A percentile compares a stretch with the other conserved stretches of the same genome.
These are phyloP conservation scores for Magnolia kwangsiensis DNA, from an alignment of 164 flowering plant species.

Conservation along the genomic window DNA sequence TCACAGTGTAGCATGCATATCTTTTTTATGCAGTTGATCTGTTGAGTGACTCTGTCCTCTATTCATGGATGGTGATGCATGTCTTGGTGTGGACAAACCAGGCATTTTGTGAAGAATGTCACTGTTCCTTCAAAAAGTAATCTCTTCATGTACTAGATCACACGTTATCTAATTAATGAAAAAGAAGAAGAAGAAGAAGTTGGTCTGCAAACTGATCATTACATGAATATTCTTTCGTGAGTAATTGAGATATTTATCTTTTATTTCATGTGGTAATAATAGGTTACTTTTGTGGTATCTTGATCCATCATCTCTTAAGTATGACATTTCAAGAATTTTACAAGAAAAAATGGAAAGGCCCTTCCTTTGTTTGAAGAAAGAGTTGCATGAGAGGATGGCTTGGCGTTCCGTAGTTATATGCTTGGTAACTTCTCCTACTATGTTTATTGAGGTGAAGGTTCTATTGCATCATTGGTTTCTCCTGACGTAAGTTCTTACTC, in stretches of 20 bases:
- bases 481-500: slow-evolving; percentile 45
- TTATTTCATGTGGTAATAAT: slow-evolving; percentile 19
- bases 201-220: background rate
- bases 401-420: slow-evolving; percentile 53
- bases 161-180: background rate
- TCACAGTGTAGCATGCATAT: background rate
- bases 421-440: slow-evolving; percentile 57
- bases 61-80: background rate
- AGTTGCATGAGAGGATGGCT: slow-evolving; percentile 48
- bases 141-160: background rate
- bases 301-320: slow-evolving; percentile 49
- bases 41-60: background rate
- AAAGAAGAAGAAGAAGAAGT: background rate
- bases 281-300: slow-evolving; percentile 69
- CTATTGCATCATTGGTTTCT: slow-evolving; percentile 71
- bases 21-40: background rate
- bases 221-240: background rate
- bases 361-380: slow-evolving; percentile 54
- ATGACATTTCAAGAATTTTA: slow-evolving; percentile 44
- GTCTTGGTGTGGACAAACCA: background rate
- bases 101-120: background rate
- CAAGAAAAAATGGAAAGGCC: slow-evolving; percentile 44
- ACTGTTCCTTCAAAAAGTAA: background rate
- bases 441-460: slow-evolving; percentile 62
- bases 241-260: background rate